Evolutionary conservation across 2,329 filamentous ascomycete genomes (phyloP).

Genomic region (Stachybotrys echinatus): DNA sequence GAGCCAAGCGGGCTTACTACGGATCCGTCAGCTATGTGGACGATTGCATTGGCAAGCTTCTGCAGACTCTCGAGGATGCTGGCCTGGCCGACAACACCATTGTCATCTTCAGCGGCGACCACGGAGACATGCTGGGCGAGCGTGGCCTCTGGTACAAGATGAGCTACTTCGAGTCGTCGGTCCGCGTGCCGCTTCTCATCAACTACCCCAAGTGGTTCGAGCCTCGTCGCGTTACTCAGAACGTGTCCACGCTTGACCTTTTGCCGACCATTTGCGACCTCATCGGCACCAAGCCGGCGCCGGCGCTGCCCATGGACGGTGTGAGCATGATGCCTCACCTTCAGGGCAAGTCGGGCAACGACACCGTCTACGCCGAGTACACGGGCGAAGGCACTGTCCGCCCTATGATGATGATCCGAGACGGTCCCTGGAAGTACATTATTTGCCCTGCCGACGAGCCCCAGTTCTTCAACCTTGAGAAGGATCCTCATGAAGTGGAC

Average conservation of each 20-base stretch:
- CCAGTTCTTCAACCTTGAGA: slow-evolving; percentile 74
- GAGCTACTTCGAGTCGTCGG: slow-evolving; percentile 91
- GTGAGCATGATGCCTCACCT: slow-evolving; percentile 76
- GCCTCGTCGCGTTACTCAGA: slow-evolving; percentile 72
- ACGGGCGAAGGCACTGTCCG: slow-evolving; percentile 88
- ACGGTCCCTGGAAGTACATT: slow-evolving; percentile 86
- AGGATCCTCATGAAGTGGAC: slow-evolving; percentile 70
- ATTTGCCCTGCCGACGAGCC: slow-evolving; percentile 78
- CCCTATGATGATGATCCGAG: slow-evolving; percentile 90
- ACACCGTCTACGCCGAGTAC: slow-evolving; percentile 93
- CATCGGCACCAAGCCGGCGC: slow-evolving; percentile 63
- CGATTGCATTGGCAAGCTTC: slow-evolving; percentile 80
- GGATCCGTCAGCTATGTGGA: slow-evolving; percentile 92
- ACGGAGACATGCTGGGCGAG: slow-evolving; percentile 95
- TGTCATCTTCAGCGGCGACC: slow-evolving; percentile 87
- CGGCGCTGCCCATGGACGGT: slow-evolving; percentile 79
- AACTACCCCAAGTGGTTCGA: slow-evolving; percentile 72
- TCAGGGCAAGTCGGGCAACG: slow-evolving; percentile 57
- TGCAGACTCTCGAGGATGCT: slow-evolving; percentile 73
- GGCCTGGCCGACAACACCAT: slow-evolving; percentile 81
- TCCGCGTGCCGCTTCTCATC: slow-evolving; percentile 81
- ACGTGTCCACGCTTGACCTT: slow-evolving; percentile 87
- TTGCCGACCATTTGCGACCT: slow-evolving; percentile 84
- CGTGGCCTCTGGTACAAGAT: slow-evolving; percentile 95
- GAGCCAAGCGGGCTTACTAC: slow-evolving; percentile 84